phyloP scores from a whole-genome alignment of 2,329 filamentous ascomycete species.

The Monilinia fructigena region DNA sequence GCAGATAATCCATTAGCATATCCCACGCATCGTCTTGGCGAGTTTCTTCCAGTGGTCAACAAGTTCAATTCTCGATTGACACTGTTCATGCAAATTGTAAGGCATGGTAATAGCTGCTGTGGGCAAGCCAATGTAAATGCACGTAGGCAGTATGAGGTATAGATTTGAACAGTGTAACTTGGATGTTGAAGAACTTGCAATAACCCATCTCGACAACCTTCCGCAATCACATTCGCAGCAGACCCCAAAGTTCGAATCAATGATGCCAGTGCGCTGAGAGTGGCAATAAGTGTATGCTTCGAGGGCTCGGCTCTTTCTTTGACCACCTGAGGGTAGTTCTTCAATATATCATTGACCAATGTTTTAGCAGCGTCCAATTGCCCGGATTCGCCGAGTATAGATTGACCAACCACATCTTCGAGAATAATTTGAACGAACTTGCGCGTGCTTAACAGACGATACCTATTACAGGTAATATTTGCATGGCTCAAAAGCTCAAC shows the following conservation, averaged over 20 bases:
- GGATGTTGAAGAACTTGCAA: constrained; percentile 90
- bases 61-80: constrained; percentile 81
- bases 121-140: constrained; percentile 87
- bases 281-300: constrained; percentile 78
- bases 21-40: constrained; percentile 79
- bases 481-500: constrained; percentile 74
- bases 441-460: constrained; percentile 79
- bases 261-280: constrained; percentile 75
- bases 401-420: constrained; percentile 76
- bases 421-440: constrained; percentile 82
- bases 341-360: constrained; percentile 83
- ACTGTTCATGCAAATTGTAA: constrained; percentile 96
- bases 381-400: constrained; percentile 84
- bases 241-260: constrained; percentile 79
- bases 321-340: constrained; percentile 88
- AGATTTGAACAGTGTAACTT: constrained; percentile 93
- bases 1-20: constrained; percentile 91
- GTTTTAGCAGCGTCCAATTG: constrained; percentile 79
- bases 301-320: constrained; percentile 85
- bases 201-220: constrained; percentile 80
- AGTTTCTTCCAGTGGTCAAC: constrained; percentile 71
- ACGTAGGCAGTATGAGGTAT: constrained; percentile 81
- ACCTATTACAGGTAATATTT: constrained; percentile 78
- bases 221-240: constrained; percentile 74
- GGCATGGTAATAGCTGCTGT: constrained; percentile 83